Evolutionary conservation across 441 rosid species (phyloP), one percentile per base, ranked within the genome.

Genomic region (Syzygium malaccense): DNA sequence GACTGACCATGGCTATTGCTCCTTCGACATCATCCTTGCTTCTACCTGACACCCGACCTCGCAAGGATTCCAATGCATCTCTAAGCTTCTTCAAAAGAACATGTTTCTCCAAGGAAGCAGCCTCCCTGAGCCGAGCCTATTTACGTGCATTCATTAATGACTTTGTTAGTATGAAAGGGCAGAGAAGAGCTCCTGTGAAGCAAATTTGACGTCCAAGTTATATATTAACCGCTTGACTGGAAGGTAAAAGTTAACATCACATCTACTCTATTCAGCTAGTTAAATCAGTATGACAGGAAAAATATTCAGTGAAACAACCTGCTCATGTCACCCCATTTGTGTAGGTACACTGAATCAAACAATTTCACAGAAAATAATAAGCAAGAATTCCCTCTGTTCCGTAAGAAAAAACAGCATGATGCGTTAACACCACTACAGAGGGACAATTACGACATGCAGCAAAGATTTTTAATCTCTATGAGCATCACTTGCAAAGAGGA

Each of bases 71-170:
- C 89, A 98, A 88, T 30, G 97, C 98, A 94, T 98, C 99, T 91
- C 99, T 93, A 87, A 98, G 97, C 95, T 98, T 98, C 96, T 98
- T 97, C 93, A 98, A 86, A 91, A 98, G 98, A 90, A 98, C 98
- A 94, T 98, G 99, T 87, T 97, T 97, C 93, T 98, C 99, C 94
- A 98, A 90, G 14, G 99, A 98, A 85, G 98, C 98, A 88, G 97
- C 99, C 93, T 97, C 99, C 87, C 95, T 92, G 79, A 97, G 94
- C 91, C 93, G 95, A 58, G 99, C 99, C 99, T 98, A 96, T 75
- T 75, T 75, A 41, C 26, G 8, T 45, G 87, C 91, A 87, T 75
- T 60, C 89, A 88, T 62, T 23, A 75, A 75, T 23, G 83, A 41
- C 83, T 23, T 75, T 75, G 83, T 75, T 75, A 75, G 51, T 26